phyloP scores from a whole-genome alignment of 176 grass and related monocot genomes.

The Phyllostachys edulis region DNA sequence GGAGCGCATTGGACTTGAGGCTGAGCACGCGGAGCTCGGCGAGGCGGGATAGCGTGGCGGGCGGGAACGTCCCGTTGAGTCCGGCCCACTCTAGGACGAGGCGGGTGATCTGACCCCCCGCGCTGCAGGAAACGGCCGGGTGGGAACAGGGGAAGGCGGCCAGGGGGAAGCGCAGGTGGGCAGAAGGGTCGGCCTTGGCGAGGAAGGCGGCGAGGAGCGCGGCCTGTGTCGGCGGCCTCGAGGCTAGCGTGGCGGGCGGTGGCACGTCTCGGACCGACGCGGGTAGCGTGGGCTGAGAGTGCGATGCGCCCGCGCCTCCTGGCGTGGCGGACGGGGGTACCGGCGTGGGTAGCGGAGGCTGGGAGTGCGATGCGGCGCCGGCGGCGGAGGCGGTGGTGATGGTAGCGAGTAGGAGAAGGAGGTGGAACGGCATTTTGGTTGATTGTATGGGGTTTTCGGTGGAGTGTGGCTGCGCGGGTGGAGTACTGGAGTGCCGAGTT shows the following conservation, averaged over 20 bases:
- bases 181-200: conserved; percentile 60
- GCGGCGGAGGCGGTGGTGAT: background rate
- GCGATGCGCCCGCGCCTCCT: background rate
- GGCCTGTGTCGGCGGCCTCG: background rate
- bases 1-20: conserved; percentile 78
- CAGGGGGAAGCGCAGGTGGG: conserved; percentile 37
- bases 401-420: background rate
- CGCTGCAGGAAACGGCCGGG: conserved; percentile 48
- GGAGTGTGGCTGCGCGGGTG: background rate
- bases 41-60: conserved; percentile 47
- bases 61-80: conserved; percentile 67
- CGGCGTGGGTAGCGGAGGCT: conserved; percentile 9
- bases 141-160: conserved; percentile 41
- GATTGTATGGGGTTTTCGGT: conserved; percentile 15
- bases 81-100: conserved; percentile 62
- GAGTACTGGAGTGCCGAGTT: background rate
- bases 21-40: conserved; percentile 77
- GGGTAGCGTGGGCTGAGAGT: conserved; percentile 28
- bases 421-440: conserved; percentile 25
- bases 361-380: conserved; percentile 6
- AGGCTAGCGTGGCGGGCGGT: conserved; percentile 10
- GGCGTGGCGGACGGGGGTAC: conserved; percentile 22
- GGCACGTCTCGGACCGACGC: background rate
- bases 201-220: conserved; percentile 59
- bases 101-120: conserved; percentile 42